Evolutionary conservation across 768 basidiomycete genomes (phyloP), one percentile per base, ranked within the genome.

Genomic region (Suillus spraguei): DNA sequence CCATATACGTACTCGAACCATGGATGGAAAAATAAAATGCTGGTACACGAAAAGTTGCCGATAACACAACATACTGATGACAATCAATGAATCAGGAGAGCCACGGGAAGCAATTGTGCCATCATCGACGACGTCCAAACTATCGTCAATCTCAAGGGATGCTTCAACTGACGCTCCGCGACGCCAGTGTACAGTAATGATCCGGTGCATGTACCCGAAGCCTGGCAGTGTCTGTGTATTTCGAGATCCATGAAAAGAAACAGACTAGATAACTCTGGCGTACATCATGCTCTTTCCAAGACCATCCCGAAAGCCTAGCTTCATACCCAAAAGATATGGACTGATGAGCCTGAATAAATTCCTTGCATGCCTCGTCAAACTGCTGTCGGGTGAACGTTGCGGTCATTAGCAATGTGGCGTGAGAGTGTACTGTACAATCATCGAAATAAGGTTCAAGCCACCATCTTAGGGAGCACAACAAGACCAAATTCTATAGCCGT

Each of bases 21-120:
- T 89, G 83, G 16, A 90, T 75, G 5, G 85, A 83, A 75, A 96
- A 94, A 77, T 94, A 95, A 70, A 97, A 90, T 1, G 87, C 83
- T 8, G 95, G 95, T 2, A 93, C 92, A 69, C 83, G 85, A 71
- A 90, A 97, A 0, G 91, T 89, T 11, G 88, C 77, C 33, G 93
- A 95, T 72, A 86, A 90, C 38, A 88, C 89, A 60, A 96, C 77
- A 64, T 85, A 89, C 74, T 95, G 89, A 54, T 78, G 76, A 65
- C 81, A 86, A 41, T 79, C 46, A 91, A 67, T 47, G 74, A 68
- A 60, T 79, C 76, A 35, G 65, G 59, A 60, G 66, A 49, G 13
- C 68, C 24, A 32, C 20, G 54, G 17, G 67, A 9, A 16, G 77
- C 76, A 35, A 74, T 75, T 2, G 83, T 80, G n/a, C 76, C 77